phyloP scores from a whole-genome alignment of 2,329 filamentous ascomycete genomes.

The Penicillium hesseltinei region DNA sequence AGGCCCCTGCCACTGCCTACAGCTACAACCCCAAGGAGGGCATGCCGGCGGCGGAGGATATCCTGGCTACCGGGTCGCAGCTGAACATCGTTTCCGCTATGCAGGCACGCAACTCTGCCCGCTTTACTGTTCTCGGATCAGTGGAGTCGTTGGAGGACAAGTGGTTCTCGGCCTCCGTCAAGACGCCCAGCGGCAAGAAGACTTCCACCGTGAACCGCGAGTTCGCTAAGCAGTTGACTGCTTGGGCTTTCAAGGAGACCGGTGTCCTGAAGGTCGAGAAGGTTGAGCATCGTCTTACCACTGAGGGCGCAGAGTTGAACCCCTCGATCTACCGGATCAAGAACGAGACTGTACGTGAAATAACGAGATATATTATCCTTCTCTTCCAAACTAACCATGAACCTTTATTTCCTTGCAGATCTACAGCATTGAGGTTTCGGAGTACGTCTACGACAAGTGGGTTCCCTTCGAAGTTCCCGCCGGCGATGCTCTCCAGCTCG shows the following conservation, averaged over 20 bases:
- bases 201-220: conserved; percentile 73
- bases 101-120: conserved; percentile 91
- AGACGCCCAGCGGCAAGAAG: conserved; percentile 54
- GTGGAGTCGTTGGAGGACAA: conserved; percentile 82
- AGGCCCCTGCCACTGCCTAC: conserved; percentile 82
- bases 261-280: conserved; percentile 83
- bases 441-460: conserved; percentile 74
- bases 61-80: conserved; percentile 81
- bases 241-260: conserved; percentile 94
- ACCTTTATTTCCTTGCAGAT: conserved; percentile 52
- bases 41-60: conserved; percentile 67
- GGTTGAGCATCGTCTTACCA: conserved; percentile 69
- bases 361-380: neutral
- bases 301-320: conserved; percentile 61
- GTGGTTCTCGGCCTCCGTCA: conserved; percentile 82
- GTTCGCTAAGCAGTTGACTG: conserved; percentile 80
- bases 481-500: conserved; percentile 79
- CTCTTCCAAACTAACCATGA: conserved; percentile 25
- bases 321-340: conserved; percentile 92
- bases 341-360: conserved; percentile 80
- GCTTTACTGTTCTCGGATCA: conserved; percentile 80
- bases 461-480: conserved; percentile 68
- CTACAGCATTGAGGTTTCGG: conserved; percentile 84
- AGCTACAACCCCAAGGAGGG: conserved; percentile 93
- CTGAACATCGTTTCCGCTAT: conserved; percentile 79